Base-by-base conservation (phyloP, 805 yeast species). In the Blastobotrys robertii region DNA sequence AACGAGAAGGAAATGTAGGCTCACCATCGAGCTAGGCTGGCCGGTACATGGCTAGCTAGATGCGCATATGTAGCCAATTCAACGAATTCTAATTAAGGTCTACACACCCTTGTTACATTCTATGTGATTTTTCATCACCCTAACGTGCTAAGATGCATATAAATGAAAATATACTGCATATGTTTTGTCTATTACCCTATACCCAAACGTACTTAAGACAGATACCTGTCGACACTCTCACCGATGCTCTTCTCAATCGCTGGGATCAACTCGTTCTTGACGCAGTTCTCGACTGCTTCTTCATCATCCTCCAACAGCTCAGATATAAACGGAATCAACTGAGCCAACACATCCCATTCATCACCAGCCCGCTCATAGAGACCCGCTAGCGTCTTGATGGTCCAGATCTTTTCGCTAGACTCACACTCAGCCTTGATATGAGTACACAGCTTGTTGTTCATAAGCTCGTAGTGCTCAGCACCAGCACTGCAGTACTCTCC, bases 251-350 rank as follows among this genome's bases (percentile, higher is more conserved):
- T 79, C 63, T 92, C 98, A 45, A 92, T 79, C 4, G 84, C 95
- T 55, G 84, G 85, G 7, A 90, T 95, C 48, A 92, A 72, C 10
- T 94, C 95, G 30, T 80, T 74, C 65, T 96, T 80, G 2, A 87
- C 96, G 63, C 87, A 97, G 57, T 76, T 60, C 63, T 92, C 97
- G 28, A 92, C 95, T 39, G 74, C 78, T 62, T 92, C 98, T 49
- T 88, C 94, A 47, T 92, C 97, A 59, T 88, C 97, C 58, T 92
- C 99, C 49, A 92, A 70, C 45, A 92, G 67, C 65, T 92, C 99
- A 6, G 97, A 96, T 61, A 92, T 85, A 47, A 85, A 74, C 30
- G 99, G 99, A 49, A 92, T 95, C 53, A 92, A 73, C 58, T 88
- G 96, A 16, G 98, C 98, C 54, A 92, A 70, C 68, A 84, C 72